Base-by-base conservation (phyloP, 2,329 filamentous ascomycete species). In the Fusarium sp. region DNA sequence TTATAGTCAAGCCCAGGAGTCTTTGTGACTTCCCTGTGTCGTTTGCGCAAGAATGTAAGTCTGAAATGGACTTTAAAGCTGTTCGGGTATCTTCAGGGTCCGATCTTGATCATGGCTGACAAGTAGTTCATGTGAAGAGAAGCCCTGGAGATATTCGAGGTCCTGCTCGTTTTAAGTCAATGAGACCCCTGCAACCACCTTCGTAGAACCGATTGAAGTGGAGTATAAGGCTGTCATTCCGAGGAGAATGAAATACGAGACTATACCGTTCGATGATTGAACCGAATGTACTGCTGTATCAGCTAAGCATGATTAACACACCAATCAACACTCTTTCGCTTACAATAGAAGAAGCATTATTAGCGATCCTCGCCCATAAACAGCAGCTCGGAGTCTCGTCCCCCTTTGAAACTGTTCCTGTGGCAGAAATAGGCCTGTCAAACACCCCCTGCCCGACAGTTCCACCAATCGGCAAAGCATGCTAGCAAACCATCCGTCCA, bases 381-480 rank as follows among this genome's bases (percentile, higher is more conserved):
- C 57, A 59, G 57, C 38, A 59, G 27, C 20, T 61, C 58, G 58
- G 58, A 61, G 58, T 14, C 38, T 47, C n/a, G 56, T 38, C 9
- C 32, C 32, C n/a, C 25, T 15, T 30, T 54, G 60, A 63, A 52
- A 63, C 60, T 35, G 33, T 17, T 17, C 33, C 22, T 25, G 60
- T 38, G 60, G 15, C 60, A 63, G 45, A 54, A 63, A 38, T 38
- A 30, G 60, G 38, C 30, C 35, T 30, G 17, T 35, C 30, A 63
- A 63, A 17, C 12, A 63, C 25, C 60, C 60, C 60, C 45, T 52
- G 60, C n/a, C 17, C 10, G 1, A 4, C 20, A 37, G 45, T 63
- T 52, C 60, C 60, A 63, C 60, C 60, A 63, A 63, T 63, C 60
- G 60, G 60, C n/a, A 17, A 17, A 52, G 50, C 35, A 22, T 25